Evolutionary conservation across 805 yeast species (phyloP).

Genomic region (Ogataea parapolymorpha): DNA sequence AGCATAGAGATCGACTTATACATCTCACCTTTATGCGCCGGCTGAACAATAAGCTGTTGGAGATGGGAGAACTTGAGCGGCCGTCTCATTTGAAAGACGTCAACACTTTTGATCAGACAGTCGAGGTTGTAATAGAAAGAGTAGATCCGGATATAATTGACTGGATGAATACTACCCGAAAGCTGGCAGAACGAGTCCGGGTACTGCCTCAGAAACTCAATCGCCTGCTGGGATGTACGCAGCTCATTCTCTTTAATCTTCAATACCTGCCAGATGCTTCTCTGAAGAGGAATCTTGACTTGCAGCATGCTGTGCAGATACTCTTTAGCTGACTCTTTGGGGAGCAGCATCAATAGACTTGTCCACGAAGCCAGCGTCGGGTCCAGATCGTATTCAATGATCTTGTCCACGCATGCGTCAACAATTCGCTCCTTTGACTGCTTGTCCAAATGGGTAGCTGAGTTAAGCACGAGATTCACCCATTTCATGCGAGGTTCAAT

Average conservation of each 20-base stretch:
- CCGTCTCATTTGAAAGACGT: neutral
- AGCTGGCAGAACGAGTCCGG: conserved; percentile 12
- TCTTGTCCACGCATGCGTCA: conserved; percentile 3
- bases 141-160: conserved; percentile 12
- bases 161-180: conserved; percentile 1
- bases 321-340: neutral
- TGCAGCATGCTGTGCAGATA: conserved; percentile 9
- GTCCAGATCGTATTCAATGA: conserved; percentile 7
- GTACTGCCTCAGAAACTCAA: conserved; percentile 5
- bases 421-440: neutral
- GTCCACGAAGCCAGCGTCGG: conserved; percentile 18
- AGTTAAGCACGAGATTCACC: conserved; percentile 10
- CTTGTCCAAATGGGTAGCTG: neutral
- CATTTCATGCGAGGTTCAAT: conserved; percentile 12
- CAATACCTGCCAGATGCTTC: conserved; percentile 7
- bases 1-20: conserved; percentile 11
- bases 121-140: conserved; percentile 11
- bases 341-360: conserved; percentile 5
- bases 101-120: conserved; percentile 2
- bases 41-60: conserved; percentile 5
- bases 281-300: conserved; percentile 10
- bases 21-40: conserved; percentile 8
- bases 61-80: conserved; percentile 6
- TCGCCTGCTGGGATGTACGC: conserved; percentile 7
- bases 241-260: neutral